phyloP scores from a whole-genome alignment of 495 filamentous ascomycete genomes.

The Ramalina peruviana region DNA sequence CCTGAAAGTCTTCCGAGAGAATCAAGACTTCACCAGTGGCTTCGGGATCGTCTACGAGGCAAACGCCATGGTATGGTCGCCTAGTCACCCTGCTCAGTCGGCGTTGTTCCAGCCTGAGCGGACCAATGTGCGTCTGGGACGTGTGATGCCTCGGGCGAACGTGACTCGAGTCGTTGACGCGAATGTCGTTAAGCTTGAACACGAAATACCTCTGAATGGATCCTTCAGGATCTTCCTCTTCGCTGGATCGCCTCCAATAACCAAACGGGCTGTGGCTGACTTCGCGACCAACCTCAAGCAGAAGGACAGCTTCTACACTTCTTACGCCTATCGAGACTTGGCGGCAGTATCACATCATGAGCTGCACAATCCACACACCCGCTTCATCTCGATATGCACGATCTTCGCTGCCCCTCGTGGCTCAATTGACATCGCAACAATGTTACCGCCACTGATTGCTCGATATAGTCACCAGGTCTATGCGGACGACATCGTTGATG shows the following conservation, averaged over 20 bases:
- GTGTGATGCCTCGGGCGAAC: slow-evolving; percentile 56
- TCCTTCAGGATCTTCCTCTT: slow-evolving; percentile 79
- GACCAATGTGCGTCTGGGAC: slow-evolving; percentile 50
- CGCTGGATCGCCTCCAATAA: slow-evolving; percentile 49
- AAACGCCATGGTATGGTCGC: slow-evolving; percentile 56
- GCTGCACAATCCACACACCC: slow-evolving; percentile 66
- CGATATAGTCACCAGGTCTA: slow-evolving; percentile 76
- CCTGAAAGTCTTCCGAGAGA: slow-evolving; percentile 49
- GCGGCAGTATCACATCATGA: slow-evolving; percentile 62
- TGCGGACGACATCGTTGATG: slow-evolving; percentile 70
- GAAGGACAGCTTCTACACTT: slow-evolving; percentile 53
- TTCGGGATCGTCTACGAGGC: slow-evolving; percentile 49
- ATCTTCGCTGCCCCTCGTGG: slow-evolving; percentile 52
- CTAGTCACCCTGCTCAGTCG: slow-evolving; percentile 58
- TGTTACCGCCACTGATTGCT: slow-evolving; percentile 52
- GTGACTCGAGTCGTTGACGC: slow-evolving; percentile 76
- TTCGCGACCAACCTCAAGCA: slow-evolving; percentile 49
- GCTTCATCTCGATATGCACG: slow-evolving; percentile 64
- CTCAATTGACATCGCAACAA: slow-evolving; percentile 46
- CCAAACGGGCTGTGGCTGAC: slow-evolving; percentile 48
- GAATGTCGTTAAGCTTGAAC: slow-evolving; percentile 76
- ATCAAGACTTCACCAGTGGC: slow-evolving; percentile 51
- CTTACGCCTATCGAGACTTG: slow-evolving; percentile 45
- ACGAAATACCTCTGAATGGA: slow-evolving; percentile 76
- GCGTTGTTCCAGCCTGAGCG: slow-evolving; percentile 47